These are phyloP conservation scores for Oemleria cerasiformis DNA, from an alignment of 306 rosid species.

Conservation along the genomic window DNA sequence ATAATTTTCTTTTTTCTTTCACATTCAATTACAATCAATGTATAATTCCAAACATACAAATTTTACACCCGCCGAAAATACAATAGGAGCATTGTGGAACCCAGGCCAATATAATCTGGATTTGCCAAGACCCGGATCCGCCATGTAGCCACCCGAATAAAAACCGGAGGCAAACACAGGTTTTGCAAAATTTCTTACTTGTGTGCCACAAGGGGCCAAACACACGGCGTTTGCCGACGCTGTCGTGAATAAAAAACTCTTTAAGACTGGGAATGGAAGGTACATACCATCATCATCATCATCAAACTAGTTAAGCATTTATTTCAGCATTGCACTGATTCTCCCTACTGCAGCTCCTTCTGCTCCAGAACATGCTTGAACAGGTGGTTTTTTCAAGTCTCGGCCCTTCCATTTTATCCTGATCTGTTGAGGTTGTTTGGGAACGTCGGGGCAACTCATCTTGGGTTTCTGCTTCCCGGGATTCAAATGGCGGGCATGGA, in stretches of 20 bases:
- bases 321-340: constrained; percentile 95
- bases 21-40: constrained; percentile 31
- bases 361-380: constrained; percentile 88
- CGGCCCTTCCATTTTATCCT: constrained; percentile 71
- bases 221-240: constrained; percentile 15
- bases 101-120: no score
- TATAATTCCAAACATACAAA: constrained; percentile 26
- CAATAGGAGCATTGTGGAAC: constrained; percentile 8
- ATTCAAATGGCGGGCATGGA: constrained; percentile 75
- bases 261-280: constrained; percentile 23
- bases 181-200: constrained; percentile 12
- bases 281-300: constrained; percentile 8
- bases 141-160: constrained; percentile 42
- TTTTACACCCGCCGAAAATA: constrained; percentile 30
- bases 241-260: constrained; percentile 15
- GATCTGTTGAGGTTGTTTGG: constrained; percentile 45
- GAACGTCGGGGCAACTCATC: constrained; percentile 48
- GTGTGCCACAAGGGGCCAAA: constrained; percentile 16
- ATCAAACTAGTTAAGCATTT: constrained; percentile 52
- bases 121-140: constrained; percentile 25
- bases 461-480: constrained; percentile 53
- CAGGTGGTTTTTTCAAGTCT: constrained; percentile 72
- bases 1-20: constrained; percentile 17
- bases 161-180: constrained; percentile 37
- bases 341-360: constrained; percentile 98